Evolutionary conservation across 208 protist species (phyloP).

Genomic region (Tritrichomonas musculus): DNA sequence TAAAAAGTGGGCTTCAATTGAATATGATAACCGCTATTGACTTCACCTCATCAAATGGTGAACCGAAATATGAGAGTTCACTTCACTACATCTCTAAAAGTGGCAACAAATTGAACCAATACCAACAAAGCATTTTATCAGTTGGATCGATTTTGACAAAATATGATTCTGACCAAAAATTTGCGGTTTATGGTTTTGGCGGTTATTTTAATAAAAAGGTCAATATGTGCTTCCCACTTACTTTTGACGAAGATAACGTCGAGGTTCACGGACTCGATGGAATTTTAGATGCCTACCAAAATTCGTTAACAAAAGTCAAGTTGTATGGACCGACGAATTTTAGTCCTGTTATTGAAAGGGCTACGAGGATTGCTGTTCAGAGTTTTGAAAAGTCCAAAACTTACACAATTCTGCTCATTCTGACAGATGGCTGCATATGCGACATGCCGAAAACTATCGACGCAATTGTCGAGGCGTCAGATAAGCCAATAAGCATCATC

Average conservation of each 20-base stretch:
- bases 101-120: neutral
- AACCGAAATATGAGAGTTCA: neutral
- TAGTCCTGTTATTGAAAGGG: neutral
- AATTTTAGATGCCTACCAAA: constrained; percentile 25
- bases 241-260: neutral
- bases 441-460: neutral
- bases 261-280: neutral
- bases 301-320: neutral
- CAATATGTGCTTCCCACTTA: neutral
- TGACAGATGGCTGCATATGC: constrained; percentile 38
- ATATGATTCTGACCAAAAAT: constrained; percentile 42
- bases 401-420: constrained; percentile 33
- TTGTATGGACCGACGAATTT: constrained; percentile 35
- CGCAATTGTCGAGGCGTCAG: neutral
- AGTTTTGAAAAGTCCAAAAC: neutral
- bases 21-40: constrained; percentile 47
- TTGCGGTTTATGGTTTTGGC: constrained; percentile 44
- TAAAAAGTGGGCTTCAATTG: constrained; percentile 34
- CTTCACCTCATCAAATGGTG: constrained; percentile 45
- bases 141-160: constrained; percentile 33
- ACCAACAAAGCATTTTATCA: neutral
- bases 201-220: neutral
- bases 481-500: constrained; percentile 39
- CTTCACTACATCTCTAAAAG: neutral
- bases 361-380: neutral